A percentile compares a stretch with the other conserved stretches of the same genome.
Evolutionary conservation across 768 basidiomycete genomes (phyloP).

Genomic region (Suillus brevipes): DNA sequence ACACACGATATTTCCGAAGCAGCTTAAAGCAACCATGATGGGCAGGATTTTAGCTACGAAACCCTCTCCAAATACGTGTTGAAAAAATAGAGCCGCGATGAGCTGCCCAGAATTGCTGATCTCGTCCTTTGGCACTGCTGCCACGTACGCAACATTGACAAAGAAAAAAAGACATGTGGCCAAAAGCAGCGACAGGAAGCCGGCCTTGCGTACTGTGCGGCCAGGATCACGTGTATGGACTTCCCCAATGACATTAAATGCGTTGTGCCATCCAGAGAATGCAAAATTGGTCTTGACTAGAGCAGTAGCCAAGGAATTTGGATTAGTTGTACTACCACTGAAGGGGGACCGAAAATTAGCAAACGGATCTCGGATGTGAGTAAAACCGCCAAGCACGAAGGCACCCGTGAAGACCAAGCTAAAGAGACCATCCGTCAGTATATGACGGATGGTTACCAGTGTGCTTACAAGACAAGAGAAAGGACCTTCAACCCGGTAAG

Average conservation of each 20-base stretch:
- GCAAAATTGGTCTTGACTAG: conserved; percentile 32
- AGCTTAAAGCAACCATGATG: conserved; percentile 40
- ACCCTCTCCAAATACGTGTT: conserved; percentile 46
- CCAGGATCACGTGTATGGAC: conserved; percentile 38
- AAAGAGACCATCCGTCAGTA: not conserved
- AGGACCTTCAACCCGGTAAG: conserved; percentile 26
- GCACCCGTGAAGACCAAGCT: conserved; percentile 27
- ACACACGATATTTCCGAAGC: conserved; percentile 40
- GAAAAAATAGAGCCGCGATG: conserved; percentile 51
- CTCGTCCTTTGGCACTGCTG: conserved; percentile 43
- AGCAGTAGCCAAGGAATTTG: conserved; percentile 26
- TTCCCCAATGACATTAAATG: conserved; percentile 49
- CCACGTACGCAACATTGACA: conserved; percentile 42
- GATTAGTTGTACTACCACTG: conserved; percentile 25
- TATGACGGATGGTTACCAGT: not conserved
- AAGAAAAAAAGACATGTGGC: conserved; percentile 51
- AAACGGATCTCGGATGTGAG: conserved; percentile 26
- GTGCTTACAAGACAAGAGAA: conserved; percentile 20
- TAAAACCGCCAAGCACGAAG: conserved; percentile 27
- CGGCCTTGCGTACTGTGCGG: conserved; percentile 46
- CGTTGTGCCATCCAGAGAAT: conserved; percentile 39
- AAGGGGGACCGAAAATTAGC: conserved; percentile 33
- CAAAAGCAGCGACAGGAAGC: conserved; percentile 44
- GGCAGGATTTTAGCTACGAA: conserved; percentile 37
- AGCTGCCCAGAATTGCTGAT: conserved; percentile 45